A percentile compares a stretch with the other conserved stretches of the same genome.
phyloP scores from a whole-genome alignment of 2,329 filamentous ascomycete species.

The Hypoxylon sp. region DNA sequence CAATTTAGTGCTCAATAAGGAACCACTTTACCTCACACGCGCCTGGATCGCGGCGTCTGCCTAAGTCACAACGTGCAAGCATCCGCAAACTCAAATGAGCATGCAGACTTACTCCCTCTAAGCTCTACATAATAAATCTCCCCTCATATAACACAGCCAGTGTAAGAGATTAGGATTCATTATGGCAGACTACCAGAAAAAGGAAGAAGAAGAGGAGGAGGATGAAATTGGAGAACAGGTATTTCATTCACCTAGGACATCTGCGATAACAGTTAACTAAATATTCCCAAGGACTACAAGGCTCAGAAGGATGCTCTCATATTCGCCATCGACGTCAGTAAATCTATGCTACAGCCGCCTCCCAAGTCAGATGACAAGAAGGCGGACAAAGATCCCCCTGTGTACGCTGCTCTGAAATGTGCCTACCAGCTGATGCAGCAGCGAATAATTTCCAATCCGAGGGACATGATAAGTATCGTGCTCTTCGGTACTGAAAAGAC shows the following conservation, averaged over 20 bases:
- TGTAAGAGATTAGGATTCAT: background rate
- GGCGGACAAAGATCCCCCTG: constrained; percentile 79
- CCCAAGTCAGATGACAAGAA: constrained; percentile 76
- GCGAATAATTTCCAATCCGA: constrained; percentile 95
- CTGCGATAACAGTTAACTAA: constrained; percentile 10
- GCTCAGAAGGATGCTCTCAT: constrained; percentile 97
- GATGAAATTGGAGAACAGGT: constrained; percentile 75
- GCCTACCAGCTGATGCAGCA: constrained; percentile 97
- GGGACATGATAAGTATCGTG: constrained; percentile 96
- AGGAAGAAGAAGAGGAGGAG: constrained; percentile 73
- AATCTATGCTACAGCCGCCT: constrained; percentile 82
- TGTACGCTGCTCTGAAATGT: constrained; percentile 89
- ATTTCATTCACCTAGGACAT: constrained; percentile 41
- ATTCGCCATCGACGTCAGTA: constrained; percentile 92
- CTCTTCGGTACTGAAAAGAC: constrained; percentile 91
- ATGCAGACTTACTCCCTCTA: background rate
- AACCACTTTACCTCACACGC: constrained; percentile 37
- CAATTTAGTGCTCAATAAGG: constrained; percentile 1
- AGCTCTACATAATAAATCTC: background rate
- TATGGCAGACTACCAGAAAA: constrained; percentile 59
- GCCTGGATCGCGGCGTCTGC: constrained; percentile 44
- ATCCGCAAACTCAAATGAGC: background rate
- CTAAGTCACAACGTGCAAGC: constrained; percentile 38
- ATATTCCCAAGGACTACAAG: constrained; percentile 77
- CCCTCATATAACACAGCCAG: background rate